Evolutionary conservation across 2,329 filamentous ascomycete species (phyloP), one percentile per base, ranked within the genome.

Genomic region (Colletotrichum sojae): DNA sequence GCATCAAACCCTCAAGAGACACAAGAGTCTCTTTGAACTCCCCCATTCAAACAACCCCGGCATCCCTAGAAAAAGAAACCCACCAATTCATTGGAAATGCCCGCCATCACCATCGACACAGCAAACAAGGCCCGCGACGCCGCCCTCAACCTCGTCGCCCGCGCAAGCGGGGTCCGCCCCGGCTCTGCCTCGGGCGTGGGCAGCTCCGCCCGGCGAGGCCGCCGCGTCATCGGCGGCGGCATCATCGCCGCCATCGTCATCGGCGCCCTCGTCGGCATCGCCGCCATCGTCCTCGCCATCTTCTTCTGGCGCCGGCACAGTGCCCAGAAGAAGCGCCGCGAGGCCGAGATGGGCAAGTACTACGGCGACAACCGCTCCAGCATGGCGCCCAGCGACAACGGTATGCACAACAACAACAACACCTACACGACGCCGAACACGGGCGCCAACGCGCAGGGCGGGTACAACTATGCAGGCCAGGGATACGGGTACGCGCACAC

Each of bases 191-290:
- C 27, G 27, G 27, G 6, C 13, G 4, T 48, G n/a, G 46, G 20
- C 5, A 53, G 40, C 5, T 5, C 52, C 31, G 22, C 5, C 5
- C 43, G 43, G 1, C 18, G 39, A 43, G 40, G 49, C 22, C 25
- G 39, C 4, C 43, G 66, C 3, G 55, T 27, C 3, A 18, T 66
- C 16, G 9, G 55, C 9, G 66, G 62, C 13, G 66, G 66, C 36
- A 60, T 66, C 22, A 69, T 69, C 51, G 66, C 66, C 13, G 66
- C 62, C 1, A 69, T 69, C 2, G 66, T 69, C 2, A 51, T 69
- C 18, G 55, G 27, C 0, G 27, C 4, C 9, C n/a, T 69, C 12
- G 25, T 56, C 9, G 53, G 49, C 1, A 43, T 69, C 16, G 66
- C 15, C 6, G 2, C 22, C 2, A 4, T 69, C 15, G 8, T 69